Base-by-base conservation (phyloP, 2,329 filamentous ascomycete species). In the Pseudogymnoascus sp. region DNA sequence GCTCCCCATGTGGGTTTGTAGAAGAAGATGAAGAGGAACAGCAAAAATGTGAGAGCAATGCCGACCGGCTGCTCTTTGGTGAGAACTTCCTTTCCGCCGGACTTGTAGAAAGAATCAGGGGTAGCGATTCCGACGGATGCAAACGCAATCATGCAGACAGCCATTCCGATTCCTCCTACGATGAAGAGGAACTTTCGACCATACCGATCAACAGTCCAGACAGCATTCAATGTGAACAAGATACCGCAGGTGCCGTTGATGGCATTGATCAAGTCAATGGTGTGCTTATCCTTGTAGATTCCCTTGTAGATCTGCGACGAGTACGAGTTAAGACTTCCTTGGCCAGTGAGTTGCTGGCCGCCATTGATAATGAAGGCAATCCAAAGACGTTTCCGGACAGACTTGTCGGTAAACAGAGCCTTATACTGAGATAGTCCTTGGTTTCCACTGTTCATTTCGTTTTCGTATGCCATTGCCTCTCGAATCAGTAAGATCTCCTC, bases 261-360 rank as follows among this genome's bases (percentile, higher is more conserved):
- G 4, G 87, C 87, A 71, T 90, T 90, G 78, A 90, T 90, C 31
- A 90, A 77, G 65, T 85, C 85, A 70, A 89, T 88, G 21, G 80
- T 84, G 60, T 80, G 75, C 61, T 74, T 75, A 61, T 74, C 78
- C 25, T 75, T 79, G 77, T 87, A 90, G 27, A 89, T 82, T 71
- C 87, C 86, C 75, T 87, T 83, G 77, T 90, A 90, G 69, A 90
- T 87, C 67, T 83, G 82, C n/a, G 86, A 87, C 18, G 83, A 87
- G 78, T 90, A 90, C 2, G 82, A 81, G 79, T 89, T 90, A 65
- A 90, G 79, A 1, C 86, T 87, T 65, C 87, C 87, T 73, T 90
- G 87, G 18, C 87, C 87, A 4, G 86, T 87, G 40, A 89, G 79
- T 72, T 90, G 87, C 72, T 89, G 87, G 55, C 87, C 87, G 58